Percentiles rank a stretch among this genome's conserved stretches.
Conservation (phyloP, 2,329 filamentous ascomycete species). For the Didymella glomerata region DNA sequence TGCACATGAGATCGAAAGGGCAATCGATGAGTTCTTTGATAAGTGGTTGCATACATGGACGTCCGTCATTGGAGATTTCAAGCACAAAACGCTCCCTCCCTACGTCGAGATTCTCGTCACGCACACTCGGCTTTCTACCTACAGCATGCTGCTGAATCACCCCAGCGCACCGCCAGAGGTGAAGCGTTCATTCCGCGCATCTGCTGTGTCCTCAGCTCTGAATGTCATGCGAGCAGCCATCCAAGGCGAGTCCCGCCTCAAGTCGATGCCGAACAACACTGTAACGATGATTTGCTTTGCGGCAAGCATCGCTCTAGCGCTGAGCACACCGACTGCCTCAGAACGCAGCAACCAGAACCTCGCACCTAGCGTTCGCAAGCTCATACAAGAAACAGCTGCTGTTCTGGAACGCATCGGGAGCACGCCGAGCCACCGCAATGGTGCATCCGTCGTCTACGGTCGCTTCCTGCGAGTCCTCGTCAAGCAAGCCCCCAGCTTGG, state of each 20-base stretch:
- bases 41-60: conserved; percentile 71
- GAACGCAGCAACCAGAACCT: conserved; percentile 38
- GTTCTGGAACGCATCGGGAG: conserved; percentile 74
- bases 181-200: conserved; percentile 75
- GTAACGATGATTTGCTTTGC: conserved; percentile 82
- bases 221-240: conserved; percentile 78
- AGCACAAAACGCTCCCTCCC: conserved; percentile 67
- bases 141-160: conserved; percentile 77
- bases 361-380: conserved; percentile 45
- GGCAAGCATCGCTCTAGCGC: conserved; percentile 60
- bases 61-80: conserved; percentile 31
- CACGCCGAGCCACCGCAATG: conserved; percentile 71
- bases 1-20: conserved; percentile 54
- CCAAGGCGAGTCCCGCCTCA: conserved; percentile 73
- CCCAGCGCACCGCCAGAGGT: conserved; percentile 74
- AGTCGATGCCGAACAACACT: conserved; percentile 81
- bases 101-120: conserved; percentile 78
- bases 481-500: conserved; percentile 39
- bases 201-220: conserved; percentile 74
- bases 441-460: conserved; percentile 69
- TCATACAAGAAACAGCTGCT: conserved; percentile 71
- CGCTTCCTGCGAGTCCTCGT: conserved; percentile 61
- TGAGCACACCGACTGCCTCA: conserved; percentile 39
- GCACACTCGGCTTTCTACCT: conserved; percentile 77
- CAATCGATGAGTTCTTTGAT: conserved; percentile 72